Evolutionary conservation across 1,284 basidiomycete genomes (phyloP), one percentile per base, ranked within the genome.

Genomic region (Spongiforma sp.): DNA sequence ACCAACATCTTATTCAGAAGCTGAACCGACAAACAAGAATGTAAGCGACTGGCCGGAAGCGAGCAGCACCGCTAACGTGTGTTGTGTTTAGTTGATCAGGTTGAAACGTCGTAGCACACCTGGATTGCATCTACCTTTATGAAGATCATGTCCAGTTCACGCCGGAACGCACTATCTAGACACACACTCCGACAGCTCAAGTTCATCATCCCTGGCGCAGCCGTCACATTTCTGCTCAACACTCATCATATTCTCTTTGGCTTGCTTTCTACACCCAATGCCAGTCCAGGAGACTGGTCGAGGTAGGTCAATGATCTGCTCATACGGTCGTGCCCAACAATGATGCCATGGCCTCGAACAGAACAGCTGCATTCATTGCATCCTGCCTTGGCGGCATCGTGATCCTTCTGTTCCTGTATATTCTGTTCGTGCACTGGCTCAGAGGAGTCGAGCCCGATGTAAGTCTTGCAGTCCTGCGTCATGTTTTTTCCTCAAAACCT

Each of bases 151-250:
- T 53, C 59, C 39, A 55, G 62, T 62, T 64, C 65, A 46, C 72
- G 36, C 46, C 55, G 65, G 57, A 60, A 52, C 9, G 55, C 64
- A 26, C 54, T 73, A 55, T 78, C 79, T n/a, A 72, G 80, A 60
- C 87, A 91, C 72, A 85, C 86, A 2, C 74, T 86, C 61, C 82
- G 84, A 61, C 90, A 92, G 78, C 82, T 92, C 71, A 90, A 91
- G 73, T 87, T 92, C 62, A 86, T 91, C 52, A 72, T 91, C 21
- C 90, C 91, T 19, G 91, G 91, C 17, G 88, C 80, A 9, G 72
- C 78, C 52, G 69, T 87, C 69, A 90, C 89, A 4, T 89, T 86
- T 71, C 84, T 85, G 69, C 78, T 91, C 32, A 81, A 83, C 43
- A 88, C 87, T 15, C 75, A 84, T 34, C 76, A 80, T 39, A 78